Evolutionary conservation across 257 asterid species (phyloP).

Genomic region (Eucommia ulmoides): DNA sequence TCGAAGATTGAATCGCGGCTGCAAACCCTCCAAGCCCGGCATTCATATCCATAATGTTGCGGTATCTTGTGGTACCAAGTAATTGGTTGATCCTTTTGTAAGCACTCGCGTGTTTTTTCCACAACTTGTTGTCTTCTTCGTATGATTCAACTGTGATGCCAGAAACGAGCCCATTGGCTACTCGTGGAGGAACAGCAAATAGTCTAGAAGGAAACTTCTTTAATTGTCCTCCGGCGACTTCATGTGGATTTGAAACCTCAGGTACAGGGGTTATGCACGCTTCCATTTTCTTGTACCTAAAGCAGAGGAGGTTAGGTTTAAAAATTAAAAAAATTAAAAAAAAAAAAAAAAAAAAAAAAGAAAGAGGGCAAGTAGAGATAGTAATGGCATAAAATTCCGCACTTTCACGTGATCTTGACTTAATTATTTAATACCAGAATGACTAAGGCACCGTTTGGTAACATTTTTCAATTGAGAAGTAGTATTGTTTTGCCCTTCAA

Average conservation of each 20-base stretch:
- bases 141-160: conserved; percentile 22
- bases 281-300: conserved; percentile 11
- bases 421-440: too few relatives aligned
- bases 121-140: conserved; percentile 20
- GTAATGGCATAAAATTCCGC: not conserved
- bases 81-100: conserved; percentile 23
- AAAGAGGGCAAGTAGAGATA: not conserved
- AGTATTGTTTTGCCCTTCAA: too few relatives aligned
- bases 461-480: too few relatives aligned
- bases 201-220: conserved; percentile 3
- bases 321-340: not conserved
- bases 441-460: too few relatives aligned
- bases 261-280: conserved; percentile 7
- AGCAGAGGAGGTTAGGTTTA: too few relatives aligned
- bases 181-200: not conserved
- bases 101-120: conserved; percentile 26
- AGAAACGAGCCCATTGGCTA: conserved; percentile 11
- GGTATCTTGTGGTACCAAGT: conserved; percentile 22
- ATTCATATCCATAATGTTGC: conserved; percentile 43
- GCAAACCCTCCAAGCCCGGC: conserved; percentile 43
- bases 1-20: conserved; percentile 28
- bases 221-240: not conserved
- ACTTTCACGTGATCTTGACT: not conserved
- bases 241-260: not conserved
- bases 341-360: not conserved